Conservation (phyloP, 768 basidiomycete genomes). For the Tremella fuciformis region DNA sequence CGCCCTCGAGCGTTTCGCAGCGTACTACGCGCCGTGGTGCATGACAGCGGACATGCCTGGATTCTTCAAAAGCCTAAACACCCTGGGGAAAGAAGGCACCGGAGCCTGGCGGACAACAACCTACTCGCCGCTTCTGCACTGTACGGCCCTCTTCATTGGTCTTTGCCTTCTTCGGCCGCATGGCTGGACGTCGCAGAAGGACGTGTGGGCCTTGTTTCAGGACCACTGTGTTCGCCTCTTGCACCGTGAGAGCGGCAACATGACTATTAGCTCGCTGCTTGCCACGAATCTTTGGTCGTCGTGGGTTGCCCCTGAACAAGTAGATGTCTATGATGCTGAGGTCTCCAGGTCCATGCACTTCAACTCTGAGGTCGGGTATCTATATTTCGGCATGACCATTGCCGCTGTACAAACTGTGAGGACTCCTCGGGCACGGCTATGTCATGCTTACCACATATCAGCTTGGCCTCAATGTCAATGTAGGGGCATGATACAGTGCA, state of each 20-base stretch:
- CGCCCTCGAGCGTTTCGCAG: slow-evolving; percentile 11
- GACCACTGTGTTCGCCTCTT: slow-evolving; percentile 9
- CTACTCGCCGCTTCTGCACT: slow-evolving; percentile 20
- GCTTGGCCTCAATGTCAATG: too few species aligned
- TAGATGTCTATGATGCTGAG: neutral
- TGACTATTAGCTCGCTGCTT: slow-evolving; percentile 7
- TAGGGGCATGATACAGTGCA: too few species aligned
- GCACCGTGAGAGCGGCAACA: slow-evolving; percentile 6
- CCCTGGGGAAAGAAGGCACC: too few species aligned
- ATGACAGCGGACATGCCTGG: slow-evolving; percentile 13
- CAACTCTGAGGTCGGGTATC: slow-evolving; percentile 11
- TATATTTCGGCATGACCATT: slow-evolving; percentile 15
- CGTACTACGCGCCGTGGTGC: slow-evolving; percentile 19
- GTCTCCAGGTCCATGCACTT: slow-evolving; percentile 6
- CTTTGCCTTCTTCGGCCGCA: slow-evolving; percentile 6
- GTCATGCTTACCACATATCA: too few species aligned
- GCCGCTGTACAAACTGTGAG: slow-evolving; percentile 9
- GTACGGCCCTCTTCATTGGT: slow-evolving; percentile 9
- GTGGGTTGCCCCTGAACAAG: neutral
- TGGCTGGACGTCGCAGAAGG: neutral
- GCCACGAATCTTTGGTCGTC: slow-evolving; percentile 6
- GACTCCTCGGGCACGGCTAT: too few species aligned
- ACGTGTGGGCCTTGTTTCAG: slow-evolving; percentile 10
- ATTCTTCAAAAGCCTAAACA: neutral
- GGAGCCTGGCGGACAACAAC: slow-evolving; percentile 5